Evolutionary conservation across 768 basidiomycete genomes (phyloP).

Genomic region (Russula virescens): DNA sequence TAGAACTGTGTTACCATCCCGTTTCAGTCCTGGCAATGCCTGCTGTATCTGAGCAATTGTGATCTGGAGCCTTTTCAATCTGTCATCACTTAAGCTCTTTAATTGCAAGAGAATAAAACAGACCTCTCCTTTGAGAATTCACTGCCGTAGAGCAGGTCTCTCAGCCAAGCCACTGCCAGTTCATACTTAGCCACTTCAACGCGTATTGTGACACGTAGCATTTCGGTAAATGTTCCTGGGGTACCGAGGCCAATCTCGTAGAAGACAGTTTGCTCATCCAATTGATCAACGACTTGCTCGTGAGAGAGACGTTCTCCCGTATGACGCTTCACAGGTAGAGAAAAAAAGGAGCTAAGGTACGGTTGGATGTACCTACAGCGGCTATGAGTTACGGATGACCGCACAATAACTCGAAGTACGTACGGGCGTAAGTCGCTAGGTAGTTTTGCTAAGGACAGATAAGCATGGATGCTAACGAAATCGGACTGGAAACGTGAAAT

Average conservation of each 20-base stretch:
- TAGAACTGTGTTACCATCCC: constrained; percentile 78
- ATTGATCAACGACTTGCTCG: constrained; percentile 85
- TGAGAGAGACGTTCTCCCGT: constrained; percentile 68
- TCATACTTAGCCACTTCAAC: constrained; percentile 81
- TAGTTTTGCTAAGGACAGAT: constrained; percentile 69
- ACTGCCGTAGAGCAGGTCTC: constrained; percentile 69
- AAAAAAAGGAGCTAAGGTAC: constrained; percentile 83
- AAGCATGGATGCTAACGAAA: constrained; percentile 77
- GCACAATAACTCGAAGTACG: constrained; percentile 27
- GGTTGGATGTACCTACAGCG: constrained; percentile 60
- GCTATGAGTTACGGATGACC: constrained; percentile 4
- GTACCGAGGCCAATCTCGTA: constrained; percentile 72
- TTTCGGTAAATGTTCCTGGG: constrained; percentile 61
- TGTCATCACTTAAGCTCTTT: not conserved
- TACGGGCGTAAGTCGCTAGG: constrained; percentile 74
- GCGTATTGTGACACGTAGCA: constrained; percentile 69
- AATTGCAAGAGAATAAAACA: constrained; percentile 17
- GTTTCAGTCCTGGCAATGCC: constrained; percentile 84
- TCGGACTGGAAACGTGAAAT: constrained; percentile 57
- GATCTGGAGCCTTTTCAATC: constrained; percentile 62
- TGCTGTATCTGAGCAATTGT: constrained; percentile 85
- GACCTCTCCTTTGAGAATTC: constrained; percentile 78
- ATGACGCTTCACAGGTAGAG: constrained; percentile 69
- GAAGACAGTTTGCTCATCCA: constrained; percentile 87
- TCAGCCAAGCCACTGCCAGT: constrained; percentile 78